Evolutionary conservation across 2,329 filamentous ascomycete species (phyloP), one percentile per base, ranked within the genome.

Genomic region (Colletotrichum tropicicola): DNA sequence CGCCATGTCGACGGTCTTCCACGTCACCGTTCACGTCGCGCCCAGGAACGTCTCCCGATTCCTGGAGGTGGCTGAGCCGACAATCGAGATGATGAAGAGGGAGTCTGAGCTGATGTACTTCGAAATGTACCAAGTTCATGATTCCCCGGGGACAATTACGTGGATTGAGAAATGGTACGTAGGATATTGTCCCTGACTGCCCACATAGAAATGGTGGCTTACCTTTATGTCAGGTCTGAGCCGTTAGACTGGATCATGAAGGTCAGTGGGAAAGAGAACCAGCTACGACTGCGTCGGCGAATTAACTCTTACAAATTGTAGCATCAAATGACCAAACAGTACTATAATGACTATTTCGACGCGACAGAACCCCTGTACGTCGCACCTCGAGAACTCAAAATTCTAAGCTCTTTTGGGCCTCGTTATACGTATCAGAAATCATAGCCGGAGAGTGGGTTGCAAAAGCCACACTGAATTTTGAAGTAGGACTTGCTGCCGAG

Each of bases 101-200:
- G 61, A 65, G 48, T 54, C 61, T 5, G 41, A 60, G 32, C 17
- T 65, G 9, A 60, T 65, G 61, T 43, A 61, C 17, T 65, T 61
- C 15, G 61, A 65, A 13, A 65, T 65, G 61, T 65, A 65, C 21
- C 61, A 65, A 6, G 27, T 61, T 10, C 61, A 65, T 6, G 61
- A 65, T 10, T 61, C 56, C 13, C 61, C 61, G 3, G 61, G 61
- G 3, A 65, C 61, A 2, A 65, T 65, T 9, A 65, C 57, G 6
- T 65, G 61, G 61, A 65, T 65, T n/a, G 61, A 65, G 10, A 65
- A 65, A 19, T 65, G 61, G 61, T 65, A 35, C n/a, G n/a, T n/a
- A n/a, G n/a, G n/a, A n/a, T n/a, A n/a, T n/a, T n/a, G n/a, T n/a
- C n/a, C n/a, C n/a, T n/a, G n/a, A n/a, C n/a, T n/a, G n/a, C n/a